phyloP scores from a whole-genome alignment of 768 basidiomycete species.

The Cantharellus anzutake region DNA sequence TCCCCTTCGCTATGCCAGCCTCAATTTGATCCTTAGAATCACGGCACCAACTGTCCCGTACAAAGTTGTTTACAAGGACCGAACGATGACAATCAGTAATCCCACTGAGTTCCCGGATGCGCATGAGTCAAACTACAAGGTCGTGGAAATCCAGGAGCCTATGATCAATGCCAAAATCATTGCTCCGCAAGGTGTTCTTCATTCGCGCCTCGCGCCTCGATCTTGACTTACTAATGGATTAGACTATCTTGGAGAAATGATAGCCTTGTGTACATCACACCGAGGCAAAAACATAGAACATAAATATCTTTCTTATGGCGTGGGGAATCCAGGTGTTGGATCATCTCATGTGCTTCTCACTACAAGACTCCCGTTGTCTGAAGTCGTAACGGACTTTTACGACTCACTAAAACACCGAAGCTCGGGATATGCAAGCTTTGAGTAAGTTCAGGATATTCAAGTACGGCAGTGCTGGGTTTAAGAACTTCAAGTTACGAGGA shows the following conservation, averaged over 20 bases:
- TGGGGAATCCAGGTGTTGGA: conserved; percentile 13
- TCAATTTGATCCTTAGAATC: not conserved
- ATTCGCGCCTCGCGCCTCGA: not conserved
- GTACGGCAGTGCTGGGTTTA: not conserved
- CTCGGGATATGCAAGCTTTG: conserved; percentile 82
- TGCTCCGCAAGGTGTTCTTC: conserved; percentile 52
- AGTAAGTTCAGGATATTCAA: conserved; percentile 30
- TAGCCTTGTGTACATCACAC: conserved; percentile 78
- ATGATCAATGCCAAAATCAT: conserved; percentile 88
- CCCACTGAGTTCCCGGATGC: conserved; percentile 90
- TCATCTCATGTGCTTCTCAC: conserved; percentile 56
- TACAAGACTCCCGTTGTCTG: conserved; percentile 71
- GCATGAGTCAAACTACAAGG: conserved; percentile 32
- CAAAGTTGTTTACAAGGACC: conserved; percentile 54
- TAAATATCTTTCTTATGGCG: conserved; percentile 46
- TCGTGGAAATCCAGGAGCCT: conserved; percentile 75
- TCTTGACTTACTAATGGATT: not conserved
- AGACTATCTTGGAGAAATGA: conserved; percentile 94
- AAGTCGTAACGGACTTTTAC: conserved; percentile 92
- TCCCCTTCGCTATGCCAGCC: not conserved
- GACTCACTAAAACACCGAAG: conserved; percentile 85
- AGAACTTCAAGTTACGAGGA: conserved; percentile 66
- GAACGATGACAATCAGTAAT: conserved; percentile 59
- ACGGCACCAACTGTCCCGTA: conserved; percentile 3
- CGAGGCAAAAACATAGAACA: conserved; percentile 73